Base-by-base conservation (phyloP, 768 basidiomycete genomes). In the Lactarius sp. region DNA sequence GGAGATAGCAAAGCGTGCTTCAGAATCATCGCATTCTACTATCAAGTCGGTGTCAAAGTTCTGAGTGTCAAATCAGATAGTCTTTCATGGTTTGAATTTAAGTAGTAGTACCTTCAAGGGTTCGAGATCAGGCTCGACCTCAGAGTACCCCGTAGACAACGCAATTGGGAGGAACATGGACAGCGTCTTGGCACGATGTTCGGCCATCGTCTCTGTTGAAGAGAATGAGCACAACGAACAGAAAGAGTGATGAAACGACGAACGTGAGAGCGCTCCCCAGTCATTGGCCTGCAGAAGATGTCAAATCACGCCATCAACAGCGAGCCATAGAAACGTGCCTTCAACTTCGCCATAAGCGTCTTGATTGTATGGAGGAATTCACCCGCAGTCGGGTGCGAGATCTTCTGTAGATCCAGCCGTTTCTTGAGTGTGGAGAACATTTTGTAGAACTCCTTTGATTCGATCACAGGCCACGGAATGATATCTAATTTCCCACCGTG, bases 401-500 rank as follows among this genome's bases (percentile, higher is more conserved):
- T 59, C 7, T 69, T 65, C 64, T 85, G 83, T 46, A 76, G 72
- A 64, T 85, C 81, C 6, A 87, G 69, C 2, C 72, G 73, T 51
- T 71, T 73, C 65, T 80, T 83, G 34, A 87, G 65, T 0, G 73
- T 71, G 0, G 74, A 75, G 58, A 86, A 85, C 31, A 84, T 68
- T 6, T 70, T 75, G 62, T 87, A 87, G 68, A 87, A 87, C 31
- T 83, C 79, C 39, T 72, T 77, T 0, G 85, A 85, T 66, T 83
- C 81, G 46, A 87, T 85, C 51, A 86, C 83, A 0, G 84, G 85
- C 85, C 86, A 87, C 2, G 85, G 85, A 14, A 86, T 77, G 13
- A 87, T 86, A 50, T 76, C 76, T 10, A 86, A 68, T 55, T 77
- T 76, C 1, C 85, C 84, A 0, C 77, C 77, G 62, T 87, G 85